Base-by-base conservation (phyloP, 2,329 filamentous ascomycete genomes). In the Blastomyces gilchristii region DNA sequence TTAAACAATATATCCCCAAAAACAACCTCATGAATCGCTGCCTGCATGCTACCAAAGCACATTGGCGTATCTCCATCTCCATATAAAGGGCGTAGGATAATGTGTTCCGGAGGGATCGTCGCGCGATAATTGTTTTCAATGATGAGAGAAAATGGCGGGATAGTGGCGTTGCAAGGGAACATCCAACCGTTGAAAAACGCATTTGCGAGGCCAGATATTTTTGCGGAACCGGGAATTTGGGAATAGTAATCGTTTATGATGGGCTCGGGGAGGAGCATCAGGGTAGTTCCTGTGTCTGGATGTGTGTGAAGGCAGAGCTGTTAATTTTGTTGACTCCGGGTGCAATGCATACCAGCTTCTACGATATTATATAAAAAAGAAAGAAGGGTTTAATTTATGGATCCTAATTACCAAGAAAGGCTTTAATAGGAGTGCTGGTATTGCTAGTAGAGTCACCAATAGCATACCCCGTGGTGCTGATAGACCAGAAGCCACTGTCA, bases 401-500 rank as follows among this genome's bases (percentile, higher is more conserved):
- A 22, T 57, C 43, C 8, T n/a, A 25, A 2, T 68, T 65, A 12
- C 68, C 65, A 53, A 75, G 56, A 57, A 63, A 18, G 22, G 31
- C 61, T 5, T n/a, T 59, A 34, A 64, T 56, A 4, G 39, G 16
- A 43, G 70, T 9, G 65, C 68, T 39, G 37, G 37, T 69, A 37
- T 49, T 31, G 1, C 70, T 43, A 47, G 37, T 53, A 18, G 37
- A 57, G 52, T 71, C 72, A 14, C 79, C 82, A 63, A 90, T 78
- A 18, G 77, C 76, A 69, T 86, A 89, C 43, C 77, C 77, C 31
- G 78, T 78, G 7, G 83, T 84, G 16, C 78, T 70, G 69, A 89
- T 84, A 70, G 87, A 78, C 88, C 88, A 91, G 78, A 86, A 90
- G 8, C 87, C 88, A 43, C 79, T 75, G 22, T 79, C 80, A 70